Percentiles rank a stretch among this genome's conserved stretches.
Conservation (phyloP, 805 yeast species). For the Komagataella populi region DNA sequence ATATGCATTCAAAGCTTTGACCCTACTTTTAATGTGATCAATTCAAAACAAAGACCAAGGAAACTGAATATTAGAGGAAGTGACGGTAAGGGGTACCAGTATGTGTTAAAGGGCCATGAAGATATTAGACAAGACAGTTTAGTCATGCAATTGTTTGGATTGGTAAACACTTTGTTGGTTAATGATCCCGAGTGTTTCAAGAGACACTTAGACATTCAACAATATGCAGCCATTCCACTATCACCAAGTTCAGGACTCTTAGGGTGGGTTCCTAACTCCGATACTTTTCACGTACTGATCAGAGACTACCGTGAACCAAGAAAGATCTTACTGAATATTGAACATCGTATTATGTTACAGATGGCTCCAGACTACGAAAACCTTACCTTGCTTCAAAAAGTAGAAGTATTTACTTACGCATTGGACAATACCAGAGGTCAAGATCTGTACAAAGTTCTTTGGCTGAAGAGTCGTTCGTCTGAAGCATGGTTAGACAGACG, state of each 20-base stretch:
- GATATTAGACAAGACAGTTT: slow-evolving; percentile 95
- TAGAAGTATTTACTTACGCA: slow-evolving; percentile 94
- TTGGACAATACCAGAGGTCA: slow-evolving; percentile 92
- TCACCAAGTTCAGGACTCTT: slow-evolving; percentile 94
- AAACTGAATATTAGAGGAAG: slow-evolving; percentile 67
- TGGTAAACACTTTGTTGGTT: slow-evolving; percentile 79
- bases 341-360: slow-evolving; percentile 89
- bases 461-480: slow-evolving; percentile 92
- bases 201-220: slow-evolving; percentile 86
- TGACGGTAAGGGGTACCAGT: slow-evolving; percentile 85
- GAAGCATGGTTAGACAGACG: slow-evolving; percentile 98
- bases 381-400: slow-evolving; percentile 78
- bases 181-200: slow-evolving; percentile 94
- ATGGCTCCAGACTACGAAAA: slow-evolving; percentile 97
- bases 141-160: slow-evolving; percentile 95
- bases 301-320: slow-evolving; percentile 87
- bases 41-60: slow-evolving; percentile 95
- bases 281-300: slow-evolving; percentile 88
- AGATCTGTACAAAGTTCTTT: slow-evolving; percentile 85
- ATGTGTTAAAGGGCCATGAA: slow-evolving; percentile 85
- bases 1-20: slow-evolving; percentile 65
- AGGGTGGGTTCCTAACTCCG: slow-evolving; percentile 97
- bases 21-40: slow-evolving; percentile 72
- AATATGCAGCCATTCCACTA: slow-evolving; percentile 85
- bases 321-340: slow-evolving; percentile 80